phyloP scores from a whole-genome alignment of 169 alveolate species.

The Blepharisma undulans region DNA sequence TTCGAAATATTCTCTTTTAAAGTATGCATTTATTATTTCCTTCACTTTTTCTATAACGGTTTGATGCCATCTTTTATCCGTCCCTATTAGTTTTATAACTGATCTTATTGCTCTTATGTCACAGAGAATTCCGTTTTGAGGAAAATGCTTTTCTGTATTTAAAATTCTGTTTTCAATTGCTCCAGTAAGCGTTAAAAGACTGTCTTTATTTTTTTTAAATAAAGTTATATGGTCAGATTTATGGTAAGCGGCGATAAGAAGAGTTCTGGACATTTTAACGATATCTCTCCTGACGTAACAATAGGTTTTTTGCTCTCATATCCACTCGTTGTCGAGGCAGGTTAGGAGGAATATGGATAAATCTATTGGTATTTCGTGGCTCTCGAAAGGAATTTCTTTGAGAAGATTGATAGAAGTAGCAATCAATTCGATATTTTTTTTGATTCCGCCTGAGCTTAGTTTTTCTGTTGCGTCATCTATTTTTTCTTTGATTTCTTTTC shows the following conservation, averaged over 20 bases:
- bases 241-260: not conserved
- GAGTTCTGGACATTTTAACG: too few relatives aligned
- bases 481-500: too few relatives aligned
- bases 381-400: too few relatives aligned
- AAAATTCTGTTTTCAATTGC: not conserved
- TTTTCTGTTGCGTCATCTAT: too few relatives aligned
- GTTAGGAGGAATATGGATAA: too few relatives aligned
- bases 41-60: not conserved
- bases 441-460: too few relatives aligned
- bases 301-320: too few relatives aligned
- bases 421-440: too few relatives aligned
- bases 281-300: too few relatives aligned
- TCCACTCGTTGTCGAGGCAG: too few relatives aligned
- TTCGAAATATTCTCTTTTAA: not conserved
- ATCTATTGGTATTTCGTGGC: too few relatives aligned
- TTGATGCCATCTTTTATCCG: not conserved
- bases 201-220: not conserved
- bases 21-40: not conserved
- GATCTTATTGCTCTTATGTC: not conserved
- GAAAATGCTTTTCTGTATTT: not conserved
- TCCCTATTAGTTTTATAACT: not conserved
- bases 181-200: not conserved
- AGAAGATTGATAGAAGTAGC: too few relatives aligned
- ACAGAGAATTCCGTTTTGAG: not conserved
- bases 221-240: not conserved